Conservation (phyloP, 169 alveolate genomes). For the Cryptosporidium viatorum region DNA sequence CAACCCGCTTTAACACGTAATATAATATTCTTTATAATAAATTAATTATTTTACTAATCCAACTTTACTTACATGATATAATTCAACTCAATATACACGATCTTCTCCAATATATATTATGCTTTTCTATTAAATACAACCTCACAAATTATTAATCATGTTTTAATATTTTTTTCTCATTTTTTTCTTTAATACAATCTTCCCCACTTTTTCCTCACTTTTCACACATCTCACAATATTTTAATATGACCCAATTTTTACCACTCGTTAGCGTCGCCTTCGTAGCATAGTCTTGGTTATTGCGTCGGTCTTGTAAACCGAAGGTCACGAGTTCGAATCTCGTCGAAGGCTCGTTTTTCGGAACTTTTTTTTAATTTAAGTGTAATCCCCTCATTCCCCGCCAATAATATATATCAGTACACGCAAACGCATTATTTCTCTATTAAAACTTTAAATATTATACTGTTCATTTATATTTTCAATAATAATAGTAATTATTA, state of each 20-base stretch:
- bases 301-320: conserved; percentile 78
- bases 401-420: no score
- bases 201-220: background rate
- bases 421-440: no score
- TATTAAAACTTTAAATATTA: no score
- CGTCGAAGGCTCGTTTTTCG: conserved; percentile 72
- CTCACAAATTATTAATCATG: background rate
- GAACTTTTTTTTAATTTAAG: background rate
- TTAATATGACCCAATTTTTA: conserved; percentile 28
- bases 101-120: no score
- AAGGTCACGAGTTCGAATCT: conserved; percentile 78
- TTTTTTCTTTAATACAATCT: background rate
- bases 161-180: background rate
- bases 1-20: background rate
- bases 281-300: conserved; percentile 77
- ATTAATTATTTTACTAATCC: background rate
- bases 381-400: no score
- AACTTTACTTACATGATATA: no score
- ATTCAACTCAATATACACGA: background rate
- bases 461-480: no score
- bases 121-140: background rate
- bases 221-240: conserved; percentile 20
- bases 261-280: conserved; percentile 15
- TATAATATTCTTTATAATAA: no score
- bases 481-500: no score